Conservation (phyloP, 1,284 basidiomycete species). For the Heterobasidion irregulare region DNA sequence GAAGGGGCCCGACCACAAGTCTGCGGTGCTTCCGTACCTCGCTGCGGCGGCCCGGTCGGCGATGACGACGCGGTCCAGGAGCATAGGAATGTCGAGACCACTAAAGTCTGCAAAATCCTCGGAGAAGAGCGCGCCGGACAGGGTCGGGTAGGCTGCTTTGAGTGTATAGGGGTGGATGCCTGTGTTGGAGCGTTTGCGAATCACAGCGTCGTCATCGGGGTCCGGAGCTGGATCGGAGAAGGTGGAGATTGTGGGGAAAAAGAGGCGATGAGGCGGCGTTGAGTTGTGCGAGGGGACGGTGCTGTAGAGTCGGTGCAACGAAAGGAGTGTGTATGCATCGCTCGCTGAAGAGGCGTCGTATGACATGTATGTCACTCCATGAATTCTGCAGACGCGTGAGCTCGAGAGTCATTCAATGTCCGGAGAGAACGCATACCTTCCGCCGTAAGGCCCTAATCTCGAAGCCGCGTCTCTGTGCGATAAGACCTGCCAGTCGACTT, state of each 20-base stretch:
- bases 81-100: slow-evolving; percentile 56
- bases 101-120: slow-evolving; percentile 75
- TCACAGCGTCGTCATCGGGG: slow-evolving; percentile 33
- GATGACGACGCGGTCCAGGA: slow-evolving; percentile 71
- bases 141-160: slow-evolving; percentile 67
- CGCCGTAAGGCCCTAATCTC: slow-evolving; percentile 21
- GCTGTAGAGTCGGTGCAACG: slow-evolving; percentile 74
- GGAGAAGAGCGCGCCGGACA: slow-evolving; percentile 50
- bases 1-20: slow-evolving; percentile 50
- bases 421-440: slow-evolving; percentile 18
- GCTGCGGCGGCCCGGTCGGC: slow-evolving; percentile 66
- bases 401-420: slow-evolving; percentile 1
- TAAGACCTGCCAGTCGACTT: slow-evolving; percentile 48
- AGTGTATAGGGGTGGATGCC: slow-evolving; percentile 58
- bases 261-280: slow-evolving; percentile 59
- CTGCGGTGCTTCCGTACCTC: slow-evolving; percentile 24
- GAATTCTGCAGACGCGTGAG: slow-evolving; percentile 28
- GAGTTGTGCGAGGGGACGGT: slow-evolving; percentile 42
- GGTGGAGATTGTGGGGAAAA: slow-evolving; percentile 59
- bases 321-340: slow-evolving; percentile 68
- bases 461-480: slow-evolving; percentile 15
- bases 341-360: slow-evolving; percentile 29
- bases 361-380: slow-evolving; percentile 49
- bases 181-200: slow-evolving; percentile 36
- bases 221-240: slow-evolving; percentile 46